Evolutionary conservation across 2,329 filamentous ascomycete species (phyloP), one percentile per base, ranked within the genome.

Genomic region (Xylaria sp.): DNA sequence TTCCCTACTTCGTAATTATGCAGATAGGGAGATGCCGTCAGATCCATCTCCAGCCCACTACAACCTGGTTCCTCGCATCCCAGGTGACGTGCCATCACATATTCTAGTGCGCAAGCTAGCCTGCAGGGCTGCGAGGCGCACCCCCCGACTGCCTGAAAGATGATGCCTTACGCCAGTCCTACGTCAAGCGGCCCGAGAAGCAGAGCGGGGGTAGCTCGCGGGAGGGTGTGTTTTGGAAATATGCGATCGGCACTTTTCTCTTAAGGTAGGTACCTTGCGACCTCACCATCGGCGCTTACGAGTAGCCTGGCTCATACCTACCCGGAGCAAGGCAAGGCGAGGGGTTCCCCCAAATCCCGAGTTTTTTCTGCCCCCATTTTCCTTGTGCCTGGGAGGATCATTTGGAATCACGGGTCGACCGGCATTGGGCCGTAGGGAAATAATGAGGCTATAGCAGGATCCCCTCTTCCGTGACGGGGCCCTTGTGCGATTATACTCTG

Each of bases 101-200:
- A 42, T 42, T 42, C 52, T 19, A 53, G 19, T 18, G n/a, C 50
- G 52, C 44, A 39, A 34, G 19, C 56, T n/a, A 57, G 50, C 35
- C 19, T 23, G 58, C 59, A 63, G 54, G 56, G 59, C 58, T 63
- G 55, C 35, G 48, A 57, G 59, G 53, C 58, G 56, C 23, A 30
- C 23, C 23, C 23, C 16, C 55, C 53, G 58, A 63, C 61, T 52
- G 37, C 23, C 23, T 30, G 23, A 30, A 30, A 46, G 50, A 16
- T 52, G 37, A 39, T 50, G 35, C 7, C 19, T 59, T 30, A 10
- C 52, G 39, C 52, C 47, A 50, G 57, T 54, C 46, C 39, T 49
- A 48, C 57, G 59, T 59, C 47, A 46, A n/a, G 13, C 42, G 13
- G 42, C 42, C 37, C 54, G 2, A 46, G 54, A 51, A 35, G 34